These are phyloP conservation scores for Boletus bicolor DNA, from an alignment of 768 basidiomycete genomes.

Conservation along the genomic window DNA sequence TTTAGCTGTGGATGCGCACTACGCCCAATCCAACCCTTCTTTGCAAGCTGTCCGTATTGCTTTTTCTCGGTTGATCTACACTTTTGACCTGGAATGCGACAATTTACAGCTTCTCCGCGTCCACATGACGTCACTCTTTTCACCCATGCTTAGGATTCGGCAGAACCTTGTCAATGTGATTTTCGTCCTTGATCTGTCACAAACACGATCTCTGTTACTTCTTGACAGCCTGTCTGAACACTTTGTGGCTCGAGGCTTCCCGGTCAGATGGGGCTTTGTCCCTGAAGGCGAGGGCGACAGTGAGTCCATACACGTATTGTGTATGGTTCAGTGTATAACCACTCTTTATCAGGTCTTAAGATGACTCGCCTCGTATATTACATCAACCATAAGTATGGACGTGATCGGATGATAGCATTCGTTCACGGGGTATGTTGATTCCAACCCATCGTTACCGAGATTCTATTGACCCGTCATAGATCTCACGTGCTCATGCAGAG, in stretches of 20 bases:
- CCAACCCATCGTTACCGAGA: not conserved
- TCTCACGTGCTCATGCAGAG: slow-evolving; percentile 36
- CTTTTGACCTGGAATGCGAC: slow-evolving; percentile 1
- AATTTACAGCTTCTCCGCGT: slow-evolving; percentile 26
- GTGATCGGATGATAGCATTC: slow-evolving; percentile 60
- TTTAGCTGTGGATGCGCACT: slow-evolving; percentile 75
- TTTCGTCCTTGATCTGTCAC: slow-evolving; percentile 77
- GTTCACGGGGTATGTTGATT: slow-evolving; percentile 44
- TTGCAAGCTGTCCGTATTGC: slow-evolving; percentile 44
- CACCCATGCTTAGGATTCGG: slow-evolving; percentile 71
- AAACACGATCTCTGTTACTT: slow-evolving; percentile 54
- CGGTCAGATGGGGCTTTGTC: slow-evolving; percentile 84
- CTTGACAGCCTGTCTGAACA: slow-evolving; percentile 60
- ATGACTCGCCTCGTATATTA: slow-evolving; percentile 77
- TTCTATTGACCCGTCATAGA: slow-evolving; percentile 25
- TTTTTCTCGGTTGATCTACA: not conserved
- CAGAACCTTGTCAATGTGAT: slow-evolving; percentile 84
- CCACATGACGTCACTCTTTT: slow-evolving; percentile 53
- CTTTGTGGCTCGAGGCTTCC: slow-evolving; percentile 70
- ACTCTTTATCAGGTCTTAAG: slow-evolving; percentile 43
- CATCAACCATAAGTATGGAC: slow-evolving; percentile 59
- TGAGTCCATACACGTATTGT: slow-evolving; percentile 10
- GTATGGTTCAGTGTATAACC: not conserved
- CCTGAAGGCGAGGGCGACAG: slow-evolving; percentile 52
- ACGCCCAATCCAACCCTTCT: slow-evolving; percentile 50